Conservation (phyloP, 345 rosid species). For the Eucalyptus sp. region DNA sequence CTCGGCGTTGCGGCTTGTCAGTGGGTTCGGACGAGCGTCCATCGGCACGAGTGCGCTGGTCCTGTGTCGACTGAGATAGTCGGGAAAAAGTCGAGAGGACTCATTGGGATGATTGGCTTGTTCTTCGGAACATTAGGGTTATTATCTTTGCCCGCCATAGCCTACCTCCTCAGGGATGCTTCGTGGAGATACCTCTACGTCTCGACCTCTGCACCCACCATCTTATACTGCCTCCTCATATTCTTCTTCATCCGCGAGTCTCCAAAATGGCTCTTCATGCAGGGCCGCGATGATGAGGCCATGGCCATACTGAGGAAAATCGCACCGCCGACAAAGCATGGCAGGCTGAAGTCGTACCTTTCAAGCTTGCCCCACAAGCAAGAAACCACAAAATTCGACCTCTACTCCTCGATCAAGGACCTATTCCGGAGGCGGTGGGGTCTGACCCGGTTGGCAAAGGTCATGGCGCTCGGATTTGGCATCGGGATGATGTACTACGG, state of each 20-base stretch:
- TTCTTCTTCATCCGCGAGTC: slow-evolving; percentile 28
- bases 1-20: slow-evolving; percentile 10
- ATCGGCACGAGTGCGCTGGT: slow-evolving; percentile 22
- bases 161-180: slow-evolving; percentile 13
- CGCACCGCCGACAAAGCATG: neutral
- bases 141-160: slow-evolving; percentile 34
- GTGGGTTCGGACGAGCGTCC: slow-evolving; percentile 19
- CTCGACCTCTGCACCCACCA: slow-evolving; percentile 22
- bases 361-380: neutral
- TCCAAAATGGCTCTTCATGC: slow-evolving; percentile 45
- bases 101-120: slow-evolving; percentile 31
- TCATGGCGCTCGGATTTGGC: slow-evolving; percentile 26
- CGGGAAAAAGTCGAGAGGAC: slow-evolving; percentile 32
- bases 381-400: neutral
- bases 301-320: neutral
- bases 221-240: slow-evolving; percentile 13
- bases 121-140: slow-evolving; percentile 35
- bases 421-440: slow-evolving; percentile 9
- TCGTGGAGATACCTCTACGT: slow-evolving; percentile 46
- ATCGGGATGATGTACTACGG: slow-evolving; percentile 35
- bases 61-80: slow-evolving; percentile 27
- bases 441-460: neutral
- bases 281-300: slow-evolving; percentile 25
- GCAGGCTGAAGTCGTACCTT: neutral
- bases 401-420: slow-evolving; percentile 1